Evolutionary conservation across 768 basidiomycete species (phyloP), one percentile per base, ranked within the genome.

Genomic region (Pleurotus cornucopiae): DNA sequence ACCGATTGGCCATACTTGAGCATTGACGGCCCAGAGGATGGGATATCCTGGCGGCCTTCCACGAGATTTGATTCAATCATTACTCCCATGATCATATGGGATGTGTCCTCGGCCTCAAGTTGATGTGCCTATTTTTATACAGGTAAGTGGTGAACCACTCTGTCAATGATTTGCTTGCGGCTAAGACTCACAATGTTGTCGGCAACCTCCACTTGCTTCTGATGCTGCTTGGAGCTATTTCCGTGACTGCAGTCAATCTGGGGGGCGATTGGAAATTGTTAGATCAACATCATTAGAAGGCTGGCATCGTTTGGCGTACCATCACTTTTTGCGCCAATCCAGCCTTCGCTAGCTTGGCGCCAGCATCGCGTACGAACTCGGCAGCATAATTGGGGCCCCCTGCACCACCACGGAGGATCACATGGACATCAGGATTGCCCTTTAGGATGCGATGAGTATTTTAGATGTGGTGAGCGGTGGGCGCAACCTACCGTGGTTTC

Each of bases 31-130:
- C 94, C 89, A 43, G 74, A 77, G 2, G 77, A 61, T 2, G 96
- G 94, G 12, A 96, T 89, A 62, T 94, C 89, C 74, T 99, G 96
- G 58, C 86, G 77, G 16, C 96, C 96, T 49, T 86, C 88, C 66
- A 90, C 88, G 71, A 99, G 86, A 70, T 98, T 89, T 11, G 88
- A 91, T 74, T 99, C 96, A 67, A 99, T 83, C 96, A 99, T 98
- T 56, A 98, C 93, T 46, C 96, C 96, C 4, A 91, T 91, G 71
- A 99, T 88, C 51, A 53, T 40, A 6, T 53, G 37, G 63, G 79
- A 76, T 57, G 69, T 76, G 59, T 84, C 75, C 23, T 92, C 92
- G 5, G 80, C 79, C 5, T 69, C 71, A 54, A 98, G 81, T 71
- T 98, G 96, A 12, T 23, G 51, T 11, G 51, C 51, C 51, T 53